These are phyloP conservation scores for Melastoma malabathricum DNA, from an alignment of 345 rosid species.

Conservation along the genomic window DNA sequence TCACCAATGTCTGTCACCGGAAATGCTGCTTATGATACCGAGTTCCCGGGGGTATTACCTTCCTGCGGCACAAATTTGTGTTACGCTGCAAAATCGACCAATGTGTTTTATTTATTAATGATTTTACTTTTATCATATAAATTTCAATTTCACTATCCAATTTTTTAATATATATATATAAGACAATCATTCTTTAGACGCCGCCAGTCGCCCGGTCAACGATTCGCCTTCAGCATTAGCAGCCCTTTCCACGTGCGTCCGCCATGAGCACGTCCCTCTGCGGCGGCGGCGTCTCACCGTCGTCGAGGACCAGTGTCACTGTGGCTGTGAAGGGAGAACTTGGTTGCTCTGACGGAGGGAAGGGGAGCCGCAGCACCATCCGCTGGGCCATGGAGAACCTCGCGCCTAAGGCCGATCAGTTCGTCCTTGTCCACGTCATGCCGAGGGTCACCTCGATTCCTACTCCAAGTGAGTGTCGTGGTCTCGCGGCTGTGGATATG, in stretches of 20 bases:
- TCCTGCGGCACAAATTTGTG: too few species aligned
- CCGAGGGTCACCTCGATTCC: conserved; percentile 48
- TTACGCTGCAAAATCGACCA: too few species aligned
- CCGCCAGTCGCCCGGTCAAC: too few species aligned
- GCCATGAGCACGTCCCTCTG: conserved; percentile 2
- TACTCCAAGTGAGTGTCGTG: conserved; percentile 44
- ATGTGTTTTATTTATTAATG: too few species aligned
- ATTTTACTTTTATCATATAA: too few species aligned
- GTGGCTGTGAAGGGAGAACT: conserved; percentile 55
- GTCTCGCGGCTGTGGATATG: not conserved
- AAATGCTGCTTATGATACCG: too few species aligned
- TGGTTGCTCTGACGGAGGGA: conserved; percentile 30
- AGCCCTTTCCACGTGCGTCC: not conserved
- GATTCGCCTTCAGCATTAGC: not conserved
- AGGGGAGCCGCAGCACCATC: conserved; percentile 64
- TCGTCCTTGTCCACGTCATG: conserved; percentile 66
- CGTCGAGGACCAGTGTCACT: conserved; percentile 20
- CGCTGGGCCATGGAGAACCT: conserved; percentile 63
- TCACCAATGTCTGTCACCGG: too few species aligned
- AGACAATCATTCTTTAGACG: too few species aligned
- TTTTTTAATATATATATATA: too few species aligned
- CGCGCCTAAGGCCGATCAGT: conserved; percentile 30
- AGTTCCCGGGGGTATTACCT: too few species aligned
- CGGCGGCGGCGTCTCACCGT: conserved; percentile 6
- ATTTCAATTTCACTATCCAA: too few species aligned